Base-by-base conservation (phyloP, 352 stramenopile species). In the Phytophthora fragariae region DNA sequence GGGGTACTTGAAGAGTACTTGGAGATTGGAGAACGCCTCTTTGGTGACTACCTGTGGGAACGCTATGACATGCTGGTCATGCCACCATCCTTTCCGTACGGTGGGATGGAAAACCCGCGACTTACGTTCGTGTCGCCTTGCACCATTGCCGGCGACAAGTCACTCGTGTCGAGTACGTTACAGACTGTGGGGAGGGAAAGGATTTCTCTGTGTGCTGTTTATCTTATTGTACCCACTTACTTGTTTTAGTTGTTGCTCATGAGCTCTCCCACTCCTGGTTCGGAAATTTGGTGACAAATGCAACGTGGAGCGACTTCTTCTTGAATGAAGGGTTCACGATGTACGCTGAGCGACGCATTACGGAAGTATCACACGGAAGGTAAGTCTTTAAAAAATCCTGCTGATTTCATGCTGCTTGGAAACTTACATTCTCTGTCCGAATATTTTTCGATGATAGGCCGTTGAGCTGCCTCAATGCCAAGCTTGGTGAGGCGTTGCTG, bases 31-130 rank as follows among this genome's bases (percentile, higher is more conserved):
- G 90, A 95, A 64, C 72, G 74, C 1, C 84, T 95, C 37, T 94
- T 97, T 60, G 89, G 88, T 12, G 79, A 87, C n/a, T 97, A 97
- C 65, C 60, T 88, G 57, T 97, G 90, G 90, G 88, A 93, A 61
- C 84, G 81, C 9, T 97, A 97, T 68, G 90, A 95, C 62, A 65
- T 97, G 57, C 62, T 97, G 47, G 82, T 93, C 39, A 93, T 97
- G 88, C 90, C 90, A 10, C 89, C 89, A 7, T 96, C 85, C n/a
- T 97, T 98, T 65, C 90, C 91, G 0, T 99, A 99, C 77, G 98
- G 98, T 39, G 98, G 98, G n/a, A 99, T 99, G 98, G 98, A 99
- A 78, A 98, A 98, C 79, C 94, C 94, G 9, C 86, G 91, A 33
- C 82, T 98, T 41, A 98, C 93, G 10, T 98, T 93, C 57, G 76